Conservation (phyloP, 2,329 filamentous ascomycete genomes). For the Microascus cirrosus region DNA sequence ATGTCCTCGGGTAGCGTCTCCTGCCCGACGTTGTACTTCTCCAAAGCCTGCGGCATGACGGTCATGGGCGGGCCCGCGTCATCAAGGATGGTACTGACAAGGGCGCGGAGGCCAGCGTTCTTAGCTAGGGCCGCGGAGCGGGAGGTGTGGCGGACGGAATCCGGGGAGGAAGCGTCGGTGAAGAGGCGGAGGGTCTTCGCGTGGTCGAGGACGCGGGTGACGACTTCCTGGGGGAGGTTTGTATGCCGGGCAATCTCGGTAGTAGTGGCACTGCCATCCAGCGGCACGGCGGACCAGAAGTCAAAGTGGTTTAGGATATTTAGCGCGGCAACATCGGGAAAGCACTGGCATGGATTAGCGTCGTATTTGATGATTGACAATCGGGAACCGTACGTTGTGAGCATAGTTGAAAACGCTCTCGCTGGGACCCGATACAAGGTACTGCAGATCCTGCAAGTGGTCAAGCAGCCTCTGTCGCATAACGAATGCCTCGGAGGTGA, state of each 20-base stretch:
- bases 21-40: constrained; percentile 32
- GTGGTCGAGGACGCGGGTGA: constrained; percentile 40
- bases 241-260: constrained; percentile 24
- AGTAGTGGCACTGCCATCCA: constrained; percentile 31
- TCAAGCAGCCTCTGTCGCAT: constrained; percentile 31
- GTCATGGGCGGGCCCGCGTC: constrained; percentile 39
- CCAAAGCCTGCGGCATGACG: constrained; percentile 32
- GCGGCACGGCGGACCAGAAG: constrained; percentile 38
- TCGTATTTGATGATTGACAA: background rate
- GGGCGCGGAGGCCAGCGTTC: constrained; percentile 35
- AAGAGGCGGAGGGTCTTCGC: constrained; percentile 49
- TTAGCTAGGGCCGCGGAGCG: constrained; percentile 38
- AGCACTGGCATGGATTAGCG: constrained; percentile 16
- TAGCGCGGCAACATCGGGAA: constrained; percentile 30
- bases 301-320: constrained; percentile 39
- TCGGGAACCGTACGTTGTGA: constrained; percentile 20
- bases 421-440: constrained; percentile 33
- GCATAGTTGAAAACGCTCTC: constrained; percentile 36
- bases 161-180: constrained; percentile 35
- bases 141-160: constrained; percentile 33
- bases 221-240: constrained; percentile 33
- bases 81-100: constrained; percentile 43
- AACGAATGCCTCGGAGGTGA: constrained; percentile 30
- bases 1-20: constrained; percentile 16
- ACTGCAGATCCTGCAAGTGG: constrained; percentile 31